Conservation (phyloP, 768 basidiomycete genomes). For the Russula sp. region DNA sequence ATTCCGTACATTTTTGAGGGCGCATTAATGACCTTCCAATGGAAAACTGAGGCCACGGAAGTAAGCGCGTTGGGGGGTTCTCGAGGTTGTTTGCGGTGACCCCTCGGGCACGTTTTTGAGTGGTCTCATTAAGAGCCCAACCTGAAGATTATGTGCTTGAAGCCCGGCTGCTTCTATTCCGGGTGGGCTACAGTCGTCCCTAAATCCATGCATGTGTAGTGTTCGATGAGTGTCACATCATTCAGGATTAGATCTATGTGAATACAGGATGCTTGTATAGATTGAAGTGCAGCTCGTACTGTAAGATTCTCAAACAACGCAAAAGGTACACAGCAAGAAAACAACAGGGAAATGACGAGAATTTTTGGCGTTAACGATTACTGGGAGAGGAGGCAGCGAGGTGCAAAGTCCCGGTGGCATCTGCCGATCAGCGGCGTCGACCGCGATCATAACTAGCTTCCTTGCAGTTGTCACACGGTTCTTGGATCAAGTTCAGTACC, state of each 20-base stretch:
- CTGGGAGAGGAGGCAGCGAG: background rate
- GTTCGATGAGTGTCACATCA: constrained; percentile 1
- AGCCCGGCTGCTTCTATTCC: background rate
- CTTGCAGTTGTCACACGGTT: constrained; percentile 50
- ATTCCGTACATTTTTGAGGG: constrained; percentile 1
- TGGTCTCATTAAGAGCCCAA: background rate
- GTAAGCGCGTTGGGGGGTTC: background rate
- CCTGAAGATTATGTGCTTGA: constrained; percentile 4
- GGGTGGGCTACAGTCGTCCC: background rate
- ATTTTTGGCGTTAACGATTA: background rate
- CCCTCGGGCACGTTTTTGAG: background rate
- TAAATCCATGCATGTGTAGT: background rate
- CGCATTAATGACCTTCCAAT: constrained; percentile 1
- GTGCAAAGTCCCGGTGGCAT: constrained; percentile 1
- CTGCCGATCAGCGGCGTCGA: constrained; percentile 20
- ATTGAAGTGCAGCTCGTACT: constrained; percentile 14
- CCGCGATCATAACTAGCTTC: constrained; percentile 31
- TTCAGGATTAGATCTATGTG: background rate
- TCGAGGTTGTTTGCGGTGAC: background rate
- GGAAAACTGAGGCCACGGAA: constrained; percentile 3
- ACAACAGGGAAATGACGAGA: background rate
- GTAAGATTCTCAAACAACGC: constrained; percentile 5
- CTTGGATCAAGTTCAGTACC: constrained; percentile 60
- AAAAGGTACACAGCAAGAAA: constrained; percentile 14
- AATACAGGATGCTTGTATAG: constrained; percentile 7